phyloP scores from a whole-genome alignment of 225 moss, liverwort and hornwort species.

The Polytrichum commune region DNA sequence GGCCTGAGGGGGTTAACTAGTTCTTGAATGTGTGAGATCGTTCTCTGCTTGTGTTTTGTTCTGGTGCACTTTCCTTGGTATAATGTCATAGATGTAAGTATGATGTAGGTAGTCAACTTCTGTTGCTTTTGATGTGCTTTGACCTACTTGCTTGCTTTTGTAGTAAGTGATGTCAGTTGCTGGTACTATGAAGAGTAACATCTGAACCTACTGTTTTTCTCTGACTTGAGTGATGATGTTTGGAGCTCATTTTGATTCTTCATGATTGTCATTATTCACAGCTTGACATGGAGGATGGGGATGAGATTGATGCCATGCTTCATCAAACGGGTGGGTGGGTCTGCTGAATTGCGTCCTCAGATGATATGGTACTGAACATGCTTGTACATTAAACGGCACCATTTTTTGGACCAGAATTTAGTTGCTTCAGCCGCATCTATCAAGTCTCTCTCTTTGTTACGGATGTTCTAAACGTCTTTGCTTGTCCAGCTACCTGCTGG shows the following conservation, averaged over 20 bases:
- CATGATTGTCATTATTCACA: conserved; percentile 16
- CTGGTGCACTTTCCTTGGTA: no score
- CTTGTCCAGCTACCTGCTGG: conserved; percentile 17
- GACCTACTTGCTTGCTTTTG: no score
- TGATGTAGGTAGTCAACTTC: no score
- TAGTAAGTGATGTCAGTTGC: no score
- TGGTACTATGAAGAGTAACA: no score
- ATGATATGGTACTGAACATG: conserved; percentile 10
- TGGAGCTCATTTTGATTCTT: neutral
- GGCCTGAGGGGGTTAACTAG: no score
- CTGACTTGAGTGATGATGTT: neutral
- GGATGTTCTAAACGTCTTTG: conserved; percentile 17
- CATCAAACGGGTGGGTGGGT: conserved; percentile 49
- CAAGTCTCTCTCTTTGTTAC: conserved; percentile 5
- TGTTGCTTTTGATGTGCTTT: no score
- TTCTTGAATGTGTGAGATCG: no score
- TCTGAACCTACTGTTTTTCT: neutral
- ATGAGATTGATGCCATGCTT: conserved; percentile 59
- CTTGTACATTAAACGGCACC: conserved; percentile 25
- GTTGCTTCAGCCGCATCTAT: conserved; percentile 22
- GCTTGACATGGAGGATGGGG: conserved; percentile 64
- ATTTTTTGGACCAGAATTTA: conserved; percentile 20
- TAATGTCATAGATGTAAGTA: no score
- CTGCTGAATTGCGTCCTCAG: conserved; percentile 18
- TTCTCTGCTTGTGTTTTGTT: no score